These are phyloP conservation scores for Russula lepida DNA, from an alignment of 768 basidiomycete genomes.

Conservation along the genomic window DNA sequence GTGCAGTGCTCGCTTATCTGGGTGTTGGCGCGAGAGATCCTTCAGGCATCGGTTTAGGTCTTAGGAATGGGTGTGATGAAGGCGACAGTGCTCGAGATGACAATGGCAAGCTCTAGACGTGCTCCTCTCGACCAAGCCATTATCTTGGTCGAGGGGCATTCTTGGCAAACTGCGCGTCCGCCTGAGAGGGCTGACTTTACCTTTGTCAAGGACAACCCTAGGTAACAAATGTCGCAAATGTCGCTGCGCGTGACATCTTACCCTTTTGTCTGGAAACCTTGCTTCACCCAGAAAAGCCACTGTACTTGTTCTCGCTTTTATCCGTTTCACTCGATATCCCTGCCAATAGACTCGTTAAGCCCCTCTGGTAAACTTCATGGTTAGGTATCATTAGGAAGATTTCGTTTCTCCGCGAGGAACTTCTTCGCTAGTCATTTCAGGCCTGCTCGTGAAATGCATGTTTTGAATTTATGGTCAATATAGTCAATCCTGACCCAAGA, in stretches of 20 bases:
- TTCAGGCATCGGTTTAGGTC: constrained; percentile 2
- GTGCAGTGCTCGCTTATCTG: constrained; percentile 25
- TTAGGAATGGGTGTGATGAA: not conserved
- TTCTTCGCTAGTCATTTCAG: too few relatives aligned
- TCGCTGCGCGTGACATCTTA: not conserved
- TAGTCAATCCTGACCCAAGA: not conserved
- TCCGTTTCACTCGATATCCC: not conserved
- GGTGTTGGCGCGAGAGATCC: constrained; percentile 7
- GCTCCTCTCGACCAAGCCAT: not conserved
- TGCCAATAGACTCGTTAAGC: not conserved
- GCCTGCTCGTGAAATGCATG: not conserved
- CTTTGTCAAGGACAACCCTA: not conserved
- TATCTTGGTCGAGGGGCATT: not conserved
- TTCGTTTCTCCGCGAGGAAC: too few relatives aligned
- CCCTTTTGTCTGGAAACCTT: not conserved
- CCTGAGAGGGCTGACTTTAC: not conserved
- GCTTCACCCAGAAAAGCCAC: not conserved
- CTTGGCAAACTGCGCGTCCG: not conserved
- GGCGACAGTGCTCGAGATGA: not conserved
- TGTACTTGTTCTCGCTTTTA: not conserved
- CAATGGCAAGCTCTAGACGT: not conserved
- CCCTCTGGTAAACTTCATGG: not conserved
- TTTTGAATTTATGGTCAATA: too few relatives aligned
- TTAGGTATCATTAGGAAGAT: not conserved
- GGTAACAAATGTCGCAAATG: not conserved